Evolutionary conservation across 1,139 yeast species (phyloP), one percentile per base, ranked within the genome.

Genomic region (Kodamaea derodonti): DNA sequence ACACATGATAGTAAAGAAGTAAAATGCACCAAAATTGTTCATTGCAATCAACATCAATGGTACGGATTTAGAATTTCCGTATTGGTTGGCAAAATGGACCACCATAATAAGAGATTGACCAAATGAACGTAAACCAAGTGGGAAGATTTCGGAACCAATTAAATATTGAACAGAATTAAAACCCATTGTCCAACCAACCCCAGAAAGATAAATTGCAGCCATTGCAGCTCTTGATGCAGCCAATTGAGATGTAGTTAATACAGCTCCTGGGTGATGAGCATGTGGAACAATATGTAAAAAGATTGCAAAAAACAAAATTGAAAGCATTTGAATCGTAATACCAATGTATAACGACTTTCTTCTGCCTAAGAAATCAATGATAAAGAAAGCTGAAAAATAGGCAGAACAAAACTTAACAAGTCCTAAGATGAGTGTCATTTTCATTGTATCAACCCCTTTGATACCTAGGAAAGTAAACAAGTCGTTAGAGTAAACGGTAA

Each of bases 391-490:
- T 4, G 65, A 52, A 24, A 65, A 66, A 46, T 56, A 48, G n/a
- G 75, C 75, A 13, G 67, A 56, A 15, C 49, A 40, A 38, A 70
- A 66, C 47, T 71, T 71, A 29, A 71, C 73, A 27, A 69, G 64
- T 31, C 77, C 77, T 38, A 71, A 55, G 30, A 68, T 46, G 18
- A 73, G 73, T 6, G 76, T 69, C 73, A 67, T 66, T 36, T 66
- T 61, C 54, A 71, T 55, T 14, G 51, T 55, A 15, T 64, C 67
- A 10, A 48, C 45, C 13, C 56, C 56, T 14, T 33, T 37, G 33
- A 64, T 52, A 35, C 84, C 84, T 37, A 72, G 68, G 36, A 74
- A 62, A 18, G 66, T 62, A 48, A 78, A 77, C 39, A 78, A 63
- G 42, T 74, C 76, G 17, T 78, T 71, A 16, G 84, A 77, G 20